phyloP scores from a whole-genome alignment of 2,329 filamentous ascomycete genomes.

The Fusarium oxysporum region DNA sequence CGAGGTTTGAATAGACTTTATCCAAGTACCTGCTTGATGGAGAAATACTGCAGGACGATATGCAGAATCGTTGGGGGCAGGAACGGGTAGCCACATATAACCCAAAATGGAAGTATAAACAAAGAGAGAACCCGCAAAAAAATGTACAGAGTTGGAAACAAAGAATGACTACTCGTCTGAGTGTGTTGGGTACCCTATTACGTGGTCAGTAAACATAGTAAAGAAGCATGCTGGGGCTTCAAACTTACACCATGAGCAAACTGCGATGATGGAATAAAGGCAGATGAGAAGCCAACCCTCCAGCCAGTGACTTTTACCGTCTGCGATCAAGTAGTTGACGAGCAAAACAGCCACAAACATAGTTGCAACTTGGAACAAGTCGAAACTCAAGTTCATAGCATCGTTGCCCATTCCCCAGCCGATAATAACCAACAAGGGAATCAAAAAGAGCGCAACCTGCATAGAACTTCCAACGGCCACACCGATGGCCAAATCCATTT shows the following conservation, averaged over 20 bases:
- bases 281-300: slow-evolving; percentile 82
- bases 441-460: slow-evolving; percentile 83
- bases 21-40: background rate
- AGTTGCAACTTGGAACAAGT: slow-evolving; percentile 88
- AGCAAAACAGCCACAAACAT: slow-evolving; percentile 86
- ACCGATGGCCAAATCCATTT: slow-evolving; percentile 86
- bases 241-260: slow-evolving; percentile 71
- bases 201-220: slow-evolving; percentile 10
- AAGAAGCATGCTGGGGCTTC: background rate
- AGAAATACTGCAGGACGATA: background rate
- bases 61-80: background rate
- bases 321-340: slow-evolving; percentile 86
- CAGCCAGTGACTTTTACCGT: slow-evolving; percentile 85
- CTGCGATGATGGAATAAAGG: slow-evolving; percentile 82
- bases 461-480: slow-evolving; percentile 84
- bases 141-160: background rate
- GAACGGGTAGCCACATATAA: background rate
- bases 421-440: slow-evolving; percentile 79
- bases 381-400: slow-evolving; percentile 85
- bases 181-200: slow-evolving; percentile 36
- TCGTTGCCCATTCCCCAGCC: slow-evolving; percentile 80
- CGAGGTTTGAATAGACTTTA: background rate
- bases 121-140: background rate
- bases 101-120: background rate
- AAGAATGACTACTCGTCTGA: slow-evolving; percentile 8